phyloP scores from a whole-genome alignment of 169 alveolate species.

The Hammondia hammondi region DNA sequence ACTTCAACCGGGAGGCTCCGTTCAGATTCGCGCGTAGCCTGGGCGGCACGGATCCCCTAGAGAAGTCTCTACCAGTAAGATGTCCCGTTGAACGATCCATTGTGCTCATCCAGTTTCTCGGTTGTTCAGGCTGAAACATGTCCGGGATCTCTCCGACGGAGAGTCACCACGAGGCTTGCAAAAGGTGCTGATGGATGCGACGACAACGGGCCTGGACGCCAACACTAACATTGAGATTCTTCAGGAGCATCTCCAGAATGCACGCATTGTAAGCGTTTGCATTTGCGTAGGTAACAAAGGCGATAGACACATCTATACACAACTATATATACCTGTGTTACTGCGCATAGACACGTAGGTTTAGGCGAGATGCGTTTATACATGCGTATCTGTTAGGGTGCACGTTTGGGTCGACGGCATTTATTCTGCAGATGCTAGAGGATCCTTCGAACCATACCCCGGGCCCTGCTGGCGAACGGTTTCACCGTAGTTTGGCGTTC shows the following conservation, averaged over 20 bases:
- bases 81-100: no score
- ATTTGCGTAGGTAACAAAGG: background rate
- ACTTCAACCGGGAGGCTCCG: no score
- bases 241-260: background rate
- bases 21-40: no score
- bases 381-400: background rate
- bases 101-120: background rate
- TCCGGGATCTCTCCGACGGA: slow-evolving; percentile 5
- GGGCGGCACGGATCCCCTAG: no score
- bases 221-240: background rate
- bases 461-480: background rate
- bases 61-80: no score
- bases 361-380: no score
- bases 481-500: background rate
- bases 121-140: background rate
- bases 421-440: background rate
- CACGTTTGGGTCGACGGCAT: background rate
- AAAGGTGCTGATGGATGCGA: background rate
- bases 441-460: background rate
- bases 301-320: no score
- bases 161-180: background rate
- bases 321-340: no score
- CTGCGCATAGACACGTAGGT: no score
- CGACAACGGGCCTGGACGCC: background rate
- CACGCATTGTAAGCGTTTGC: background rate